Base-by-base conservation (phyloP, 495 filamentous ascomycete genomes). In the Penicillium cosmopolitanum region DNA sequence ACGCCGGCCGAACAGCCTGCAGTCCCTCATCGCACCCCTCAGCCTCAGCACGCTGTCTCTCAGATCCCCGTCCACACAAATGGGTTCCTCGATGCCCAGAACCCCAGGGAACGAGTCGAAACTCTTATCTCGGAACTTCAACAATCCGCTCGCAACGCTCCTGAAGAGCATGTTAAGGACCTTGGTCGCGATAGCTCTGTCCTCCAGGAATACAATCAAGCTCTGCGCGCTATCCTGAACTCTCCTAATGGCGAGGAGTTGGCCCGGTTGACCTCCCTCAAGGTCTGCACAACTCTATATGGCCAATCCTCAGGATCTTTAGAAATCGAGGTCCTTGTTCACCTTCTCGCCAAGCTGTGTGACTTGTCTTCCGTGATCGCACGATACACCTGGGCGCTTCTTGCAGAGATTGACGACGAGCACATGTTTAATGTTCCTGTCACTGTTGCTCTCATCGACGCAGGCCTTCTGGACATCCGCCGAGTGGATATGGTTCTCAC, bases 1-100 rank as follows among this genome's bases (percentile, higher is more conserved):
- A 94, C 92, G 1, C 89, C 92, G 3, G 87, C 90, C 15, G 91
- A 96, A 64, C 87, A 87, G 6, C 90, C 92, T 28, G 86, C 89
- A 25, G 77, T 96, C 53, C 80, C 85, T 46, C 87, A 90, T 50
- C 85, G 91, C 60, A 89, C 88, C 57, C 77, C 87, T 28, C 84
- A 84, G 61, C 77, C 83, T 13, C 89, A 90, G 63, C 79, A 84
- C 44, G 62, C 81, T 66, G 65, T 66, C 67, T 58, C 67, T 64
- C 78, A 55, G 67, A 77, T 51, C 57, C 68, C 65, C 31, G 82
- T 80, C 9, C 77, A 74, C 75, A 84, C 63, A 25, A 90, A 88
- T 61, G 87, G 86, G 0, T 87, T 84, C 64, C 67, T 89, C 51
- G 90, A 96, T 55, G 75, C 80, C 5, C 79, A 84, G 66, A 84